Conservation (phyloP, 768 basidiomycete species). For the Trametes gibbosa region DNA sequence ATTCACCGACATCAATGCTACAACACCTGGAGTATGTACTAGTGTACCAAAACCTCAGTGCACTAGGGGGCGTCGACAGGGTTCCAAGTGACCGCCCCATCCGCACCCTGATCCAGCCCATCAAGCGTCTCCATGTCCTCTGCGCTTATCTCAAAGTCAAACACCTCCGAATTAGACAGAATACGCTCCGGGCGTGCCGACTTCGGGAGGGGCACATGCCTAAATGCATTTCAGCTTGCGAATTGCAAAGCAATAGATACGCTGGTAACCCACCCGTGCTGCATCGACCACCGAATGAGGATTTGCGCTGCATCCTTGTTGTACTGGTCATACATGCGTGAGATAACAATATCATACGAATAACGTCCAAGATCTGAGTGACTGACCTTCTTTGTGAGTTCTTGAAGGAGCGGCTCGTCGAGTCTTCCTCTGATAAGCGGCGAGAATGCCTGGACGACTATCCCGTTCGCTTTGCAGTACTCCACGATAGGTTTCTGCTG, state of each 20-base stretch:
- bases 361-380: too few species aligned
- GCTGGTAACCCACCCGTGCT: constrained; percentile 57
- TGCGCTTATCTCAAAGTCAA: constrained; percentile 64
- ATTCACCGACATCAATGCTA: too few species aligned
- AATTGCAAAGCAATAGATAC: neutral
- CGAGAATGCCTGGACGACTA: constrained; percentile 48
- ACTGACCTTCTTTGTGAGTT: constrained; percentile 48
- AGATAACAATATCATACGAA: neutral
- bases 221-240: neutral
- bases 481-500: constrained; percentile 80
- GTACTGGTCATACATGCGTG: constrained; percentile 39
- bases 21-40: too few species aligned
- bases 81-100: constrained; percentile 82
- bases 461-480: constrained; percentile 46
- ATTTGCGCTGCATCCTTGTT: constrained; percentile 70
- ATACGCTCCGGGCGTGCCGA: constrained; percentile 40
- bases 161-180: constrained; percentile 66
- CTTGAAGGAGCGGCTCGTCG: constrained; percentile 50
- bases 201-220: neutral
- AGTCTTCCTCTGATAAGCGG: constrained; percentile 56
- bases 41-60: too few species aligned
- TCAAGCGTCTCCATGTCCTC: constrained; percentile 70
- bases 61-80: constrained; percentile 52
- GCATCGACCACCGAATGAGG: constrained; percentile 89
- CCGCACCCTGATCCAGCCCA: constrained; percentile 66